These are phyloP conservation scores for Leccinum subgranulosum DNA, from an alignment of 768 basidiomycete genomes.

Conservation along the genomic window DNA sequence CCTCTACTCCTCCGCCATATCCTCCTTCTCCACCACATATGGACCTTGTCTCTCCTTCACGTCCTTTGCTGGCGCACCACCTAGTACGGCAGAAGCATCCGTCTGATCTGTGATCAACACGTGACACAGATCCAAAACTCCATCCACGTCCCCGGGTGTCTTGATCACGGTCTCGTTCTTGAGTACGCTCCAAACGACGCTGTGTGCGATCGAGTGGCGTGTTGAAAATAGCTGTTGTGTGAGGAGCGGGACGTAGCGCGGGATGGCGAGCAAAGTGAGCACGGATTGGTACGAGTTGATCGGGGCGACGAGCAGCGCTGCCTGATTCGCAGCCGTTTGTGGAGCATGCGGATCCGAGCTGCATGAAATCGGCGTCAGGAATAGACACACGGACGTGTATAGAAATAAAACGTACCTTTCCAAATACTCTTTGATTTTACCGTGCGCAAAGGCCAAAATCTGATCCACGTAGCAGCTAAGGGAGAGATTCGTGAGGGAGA, in stretches of 20 bases:
- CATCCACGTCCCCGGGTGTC: constrained; percentile 84
- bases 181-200: constrained; percentile 88
- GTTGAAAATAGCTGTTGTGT: constrained; percentile 88
- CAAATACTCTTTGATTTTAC: constrained; percentile 76
- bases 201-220: constrained; percentile 89
- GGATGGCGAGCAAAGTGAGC: constrained; percentile 92
- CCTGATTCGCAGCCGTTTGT: constrained; percentile 86
- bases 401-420: constrained; percentile 55
- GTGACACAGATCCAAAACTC: constrained; percentile 87
- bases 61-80: constrained; percentile 19
- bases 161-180: constrained; percentile 87
- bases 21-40: constrained; percentile 59
- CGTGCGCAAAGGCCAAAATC: constrained; percentile 81
- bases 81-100: constrained; percentile 42
- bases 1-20: constrained; percentile 66
- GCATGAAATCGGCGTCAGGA: not conserved
- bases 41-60: constrained; percentile 54
- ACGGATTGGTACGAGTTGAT: constrained; percentile 97
- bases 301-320: constrained; percentile 89
- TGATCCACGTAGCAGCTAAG: constrained; percentile 96
- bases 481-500: constrained; percentile 86
- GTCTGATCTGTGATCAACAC: constrained; percentile 50
- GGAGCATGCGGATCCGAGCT: constrained; percentile 90
- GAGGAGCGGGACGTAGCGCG: constrained; percentile 82
- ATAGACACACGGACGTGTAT: not conserved